Evolutionary conservation across 2,329 filamentous ascomycete genomes (phyloP).

Genomic region (Penicillium palitans): DNA sequence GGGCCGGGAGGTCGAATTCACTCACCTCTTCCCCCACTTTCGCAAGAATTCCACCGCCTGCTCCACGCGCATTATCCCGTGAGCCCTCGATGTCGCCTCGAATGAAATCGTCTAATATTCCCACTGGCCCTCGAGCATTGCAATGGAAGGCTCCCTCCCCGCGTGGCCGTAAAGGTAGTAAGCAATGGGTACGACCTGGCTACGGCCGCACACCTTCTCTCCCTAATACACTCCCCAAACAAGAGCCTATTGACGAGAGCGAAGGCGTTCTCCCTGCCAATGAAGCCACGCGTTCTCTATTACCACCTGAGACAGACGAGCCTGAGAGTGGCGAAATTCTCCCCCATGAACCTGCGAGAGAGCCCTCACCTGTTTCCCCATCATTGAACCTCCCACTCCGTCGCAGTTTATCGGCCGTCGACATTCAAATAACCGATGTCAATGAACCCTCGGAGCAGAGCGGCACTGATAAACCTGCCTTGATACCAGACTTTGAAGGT

Average conservation of each 20-base stretch:
- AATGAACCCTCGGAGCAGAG: constrained; percentile 4
- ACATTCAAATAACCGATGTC: constrained; percentile 7
- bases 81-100: constrained; percentile 40
- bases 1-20: constrained; percentile 21
- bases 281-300: constrained; percentile 19
- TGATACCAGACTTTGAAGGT: constrained; percentile 37
- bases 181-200: constrained; percentile 43
- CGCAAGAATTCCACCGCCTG: constrained; percentile 26
- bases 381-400: constrained; percentile 19
- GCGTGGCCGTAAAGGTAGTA: constrained; percentile 38
- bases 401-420: constrained; percentile 11
- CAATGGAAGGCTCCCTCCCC: constrained; percentile 33
- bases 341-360: constrained; percentile 3
- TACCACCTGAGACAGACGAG: constrained; percentile 1
- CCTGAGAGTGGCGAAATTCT: constrained; percentile 7
- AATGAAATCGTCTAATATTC: constrained; percentile 39
- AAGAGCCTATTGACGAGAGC: constrained; percentile 35
- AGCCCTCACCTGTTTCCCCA: constrained; percentile 10
- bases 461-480: constrained; percentile 13
- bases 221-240: constrained; percentile 27
- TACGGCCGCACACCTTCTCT: constrained; percentile 31
- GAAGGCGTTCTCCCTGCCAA: constrained; percentile 21
- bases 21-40: constrained; percentile 29
- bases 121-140: constrained; percentile 45
- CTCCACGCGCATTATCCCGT: constrained; percentile 32